Percentiles rank a stretch among this genome's conserved stretches.
Evolutionary conservation across 768 basidiomycete genomes (phyloP).

Genomic region (Kwoniella sp.): DNA sequence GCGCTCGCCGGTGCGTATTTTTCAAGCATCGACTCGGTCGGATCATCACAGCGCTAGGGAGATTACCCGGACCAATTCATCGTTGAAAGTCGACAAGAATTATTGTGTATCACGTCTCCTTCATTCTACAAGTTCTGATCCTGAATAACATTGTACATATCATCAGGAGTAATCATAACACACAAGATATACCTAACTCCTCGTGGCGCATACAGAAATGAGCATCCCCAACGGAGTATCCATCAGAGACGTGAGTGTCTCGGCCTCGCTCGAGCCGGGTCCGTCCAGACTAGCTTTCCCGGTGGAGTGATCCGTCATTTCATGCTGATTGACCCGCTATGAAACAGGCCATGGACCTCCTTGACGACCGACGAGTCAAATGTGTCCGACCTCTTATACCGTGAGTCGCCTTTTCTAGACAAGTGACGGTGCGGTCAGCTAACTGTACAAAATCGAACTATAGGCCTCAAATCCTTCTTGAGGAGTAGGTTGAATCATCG

Average conservation of each 20-base stretch:
- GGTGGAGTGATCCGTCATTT: too few relatives aligned
- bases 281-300: not conserved
- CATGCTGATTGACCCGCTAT: not conserved
- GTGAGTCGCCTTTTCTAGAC: conserved; percentile 37
- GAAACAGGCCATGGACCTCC: conserved; percentile 60
- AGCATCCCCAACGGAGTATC: conserved; percentile 5
- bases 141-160: too few relatives aligned
- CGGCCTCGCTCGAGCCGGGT: too few relatives aligned
- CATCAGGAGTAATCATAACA: too few relatives aligned
- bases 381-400: conserved; percentile 86
- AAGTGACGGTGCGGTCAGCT: too few relatives aligned
- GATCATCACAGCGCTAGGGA: not conserved
- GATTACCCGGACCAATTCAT: too few relatives aligned
- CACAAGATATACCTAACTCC: too few relatives aligned
- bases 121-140: too few relatives aligned
- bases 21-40: conserved; percentile 1
- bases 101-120: too few relatives aligned
- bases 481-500: conserved; percentile 62
- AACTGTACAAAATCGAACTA: too few relatives aligned
- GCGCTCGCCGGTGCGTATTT: not conserved
- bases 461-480: conserved; percentile 83
- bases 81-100: too few relatives aligned
- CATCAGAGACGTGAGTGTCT: conserved; percentile 18
- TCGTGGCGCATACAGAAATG: conserved; percentile 5
- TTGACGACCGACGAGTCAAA: conserved; percentile 85